These are phyloP conservation scores for Musa itinerans DNA, from an alignment of 176 grass and related monocot genomes.

Conservation along the genomic window DNA sequence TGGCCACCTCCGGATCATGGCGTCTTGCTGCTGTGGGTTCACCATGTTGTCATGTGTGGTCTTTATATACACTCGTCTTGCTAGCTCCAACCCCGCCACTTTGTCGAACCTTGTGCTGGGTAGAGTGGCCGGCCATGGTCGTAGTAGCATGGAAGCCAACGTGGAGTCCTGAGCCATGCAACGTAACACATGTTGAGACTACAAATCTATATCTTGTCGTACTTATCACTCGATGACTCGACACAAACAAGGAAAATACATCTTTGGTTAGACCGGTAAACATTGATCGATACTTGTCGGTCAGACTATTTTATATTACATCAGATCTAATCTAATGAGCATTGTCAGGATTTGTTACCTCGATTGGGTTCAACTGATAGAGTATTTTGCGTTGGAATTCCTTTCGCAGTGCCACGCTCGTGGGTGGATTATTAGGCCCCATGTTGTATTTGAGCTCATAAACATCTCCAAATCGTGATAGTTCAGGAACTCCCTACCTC, in stretches of 20 bases:
- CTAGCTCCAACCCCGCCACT: not conserved
- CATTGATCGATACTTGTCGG: not conserved
- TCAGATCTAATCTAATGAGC: not conserved
- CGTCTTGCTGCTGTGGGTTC: slow-evolving; percentile 39
- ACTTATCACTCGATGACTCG: not conserved
- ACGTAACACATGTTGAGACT: not conserved
- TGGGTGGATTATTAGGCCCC: slow-evolving; percentile 25
- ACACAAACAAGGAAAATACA: not conserved
- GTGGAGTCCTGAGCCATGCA: slow-evolving; percentile 28
- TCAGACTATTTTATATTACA: not conserved
- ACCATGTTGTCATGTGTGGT: slow-evolving; percentile 31
- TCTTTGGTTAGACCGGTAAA: not conserved
- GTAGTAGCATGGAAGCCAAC: slow-evolving; percentile 37
- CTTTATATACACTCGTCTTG: slow-evolving; percentile 30
- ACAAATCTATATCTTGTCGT: not conserved
- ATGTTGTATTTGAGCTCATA: slow-evolving; percentile 23
- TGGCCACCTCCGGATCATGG: slow-evolving; percentile 41
- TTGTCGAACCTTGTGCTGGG: slow-evolving; percentile 6
- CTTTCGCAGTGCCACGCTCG: slow-evolving; percentile 11
- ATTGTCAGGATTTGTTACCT: slow-evolving; percentile 19
- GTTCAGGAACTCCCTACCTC: slow-evolving; percentile 34
- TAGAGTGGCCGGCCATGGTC: slow-evolving; percentile 25
- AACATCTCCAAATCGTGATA: slow-evolving; percentile 30
- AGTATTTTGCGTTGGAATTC: slow-evolving; percentile 30
- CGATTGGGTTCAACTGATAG: slow-evolving; percentile 25